A percentile compares a stretch with the other conserved stretches of the same genome.
Conservation (phyloP, 2,329 filamentous ascomycete genomes). For the Parascedosporium putredinis region DNA sequence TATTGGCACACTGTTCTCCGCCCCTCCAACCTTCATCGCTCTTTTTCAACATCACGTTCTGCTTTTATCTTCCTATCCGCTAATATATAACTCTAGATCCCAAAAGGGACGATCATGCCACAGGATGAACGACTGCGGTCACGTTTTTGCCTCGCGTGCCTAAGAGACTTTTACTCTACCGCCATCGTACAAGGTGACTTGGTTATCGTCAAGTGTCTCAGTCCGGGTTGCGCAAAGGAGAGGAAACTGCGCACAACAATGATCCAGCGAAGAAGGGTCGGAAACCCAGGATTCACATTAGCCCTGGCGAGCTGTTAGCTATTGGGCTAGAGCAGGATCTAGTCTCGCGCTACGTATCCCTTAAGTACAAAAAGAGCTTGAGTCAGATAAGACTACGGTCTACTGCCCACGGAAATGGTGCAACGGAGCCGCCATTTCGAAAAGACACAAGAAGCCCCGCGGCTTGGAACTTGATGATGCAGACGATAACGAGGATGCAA, state of each 20-base stretch:
- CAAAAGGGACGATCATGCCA: constrained; percentile 75
- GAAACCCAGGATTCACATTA: constrained; percentile 59
- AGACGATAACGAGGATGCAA: constrained; percentile 34
- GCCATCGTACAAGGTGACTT: constrained; percentile 82
- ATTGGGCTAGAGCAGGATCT: constrained; percentile 60
- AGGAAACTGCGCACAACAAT: constrained; percentile 19
- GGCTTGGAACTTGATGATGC: constrained; percentile 49
- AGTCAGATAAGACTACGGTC: constrained; percentile 81
- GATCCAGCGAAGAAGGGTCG: constrained; percentile 15
- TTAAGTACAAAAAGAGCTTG: constrained; percentile 92
- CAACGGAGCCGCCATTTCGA: constrained; percentile 73
- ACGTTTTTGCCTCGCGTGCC: constrained; percentile 87
- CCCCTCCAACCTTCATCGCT: not conserved
- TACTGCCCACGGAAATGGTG: constrained; percentile 93
- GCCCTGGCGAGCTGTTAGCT: constrained; percentile 72
- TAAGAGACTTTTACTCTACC: constrained; percentile 81
- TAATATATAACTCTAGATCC: constrained; percentile 50
- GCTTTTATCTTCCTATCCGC: not conserved
- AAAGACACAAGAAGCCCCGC: constrained; percentile 60
- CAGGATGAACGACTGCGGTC: constrained; percentile 69
- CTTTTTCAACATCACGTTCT: not conserved
- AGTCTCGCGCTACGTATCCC: constrained; percentile 75
- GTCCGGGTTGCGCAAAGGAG: constrained; percentile 66
- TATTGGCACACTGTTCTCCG: no score
- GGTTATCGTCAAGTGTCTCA: constrained; percentile 66